Percentiles rank a stretch among this genome's conserved stretches.
Evolutionary conservation across 768 basidiomycete genomes (phyloP).

Genomic region (Imleria badia): DNA sequence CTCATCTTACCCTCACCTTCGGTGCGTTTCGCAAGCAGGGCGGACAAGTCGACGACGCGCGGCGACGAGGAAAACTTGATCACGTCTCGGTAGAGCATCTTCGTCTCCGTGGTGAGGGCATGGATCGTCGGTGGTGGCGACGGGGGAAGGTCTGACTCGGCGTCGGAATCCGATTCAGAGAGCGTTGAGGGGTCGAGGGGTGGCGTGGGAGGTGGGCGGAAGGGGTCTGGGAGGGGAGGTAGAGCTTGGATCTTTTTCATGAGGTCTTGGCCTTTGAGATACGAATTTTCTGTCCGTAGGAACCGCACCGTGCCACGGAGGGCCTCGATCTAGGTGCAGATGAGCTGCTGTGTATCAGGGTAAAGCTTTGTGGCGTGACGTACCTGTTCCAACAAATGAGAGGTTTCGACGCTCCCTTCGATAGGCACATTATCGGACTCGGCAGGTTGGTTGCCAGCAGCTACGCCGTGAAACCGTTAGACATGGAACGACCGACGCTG

Average conservation of each 20-base stretch:
- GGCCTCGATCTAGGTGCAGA: conserved; percentile 58
- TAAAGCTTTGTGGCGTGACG: conserved; percentile 9
- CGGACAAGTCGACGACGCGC: conserved; percentile 82
- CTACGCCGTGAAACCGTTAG: conserved; percentile 22
- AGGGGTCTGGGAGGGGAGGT: conserved; percentile 54
- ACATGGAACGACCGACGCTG: neutral
- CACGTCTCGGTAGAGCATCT: conserved; percentile 85
- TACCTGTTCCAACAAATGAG: conserved; percentile 87
- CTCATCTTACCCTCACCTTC: conserved; percentile 47
- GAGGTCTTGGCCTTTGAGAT: conserved; percentile 90
- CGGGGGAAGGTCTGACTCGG: conserved; percentile 49
- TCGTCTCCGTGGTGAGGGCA: conserved; percentile 78
- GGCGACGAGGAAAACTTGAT: conserved; percentile 82
- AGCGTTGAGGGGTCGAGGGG: conserved; percentile 61
- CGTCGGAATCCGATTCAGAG: conserved; percentile 70
- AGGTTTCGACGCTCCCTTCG: conserved; percentile 84
- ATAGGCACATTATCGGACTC: conserved; percentile 64
- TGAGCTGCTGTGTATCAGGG: conserved; percentile 4
- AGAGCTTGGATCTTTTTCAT: conserved; percentile 78
- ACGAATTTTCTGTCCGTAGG: conserved; percentile 91
- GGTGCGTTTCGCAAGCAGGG: conserved; percentile 49
- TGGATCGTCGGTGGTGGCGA: conserved; percentile 54
- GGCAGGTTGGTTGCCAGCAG: conserved; percentile 46
- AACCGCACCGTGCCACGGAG: conserved; percentile 90
- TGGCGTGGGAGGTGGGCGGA: conserved; percentile 56